A percentile compares a stretch with the other conserved stretches of the same genome.
phyloP scores from a whole-genome alignment of 768 basidiomycete genomes.

The Hygrocybe punicea region DNA sequence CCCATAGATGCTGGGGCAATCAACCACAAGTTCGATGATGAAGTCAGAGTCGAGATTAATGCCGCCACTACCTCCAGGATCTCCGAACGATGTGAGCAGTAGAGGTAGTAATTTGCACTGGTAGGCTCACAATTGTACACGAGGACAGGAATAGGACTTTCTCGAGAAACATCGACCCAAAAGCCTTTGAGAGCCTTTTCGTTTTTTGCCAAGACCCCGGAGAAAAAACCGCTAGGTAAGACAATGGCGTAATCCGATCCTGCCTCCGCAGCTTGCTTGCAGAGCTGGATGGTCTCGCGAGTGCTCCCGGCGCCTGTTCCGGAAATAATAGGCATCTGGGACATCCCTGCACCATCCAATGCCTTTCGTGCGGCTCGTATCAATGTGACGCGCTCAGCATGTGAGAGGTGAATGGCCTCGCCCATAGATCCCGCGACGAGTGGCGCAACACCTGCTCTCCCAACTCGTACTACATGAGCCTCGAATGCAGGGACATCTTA shows the following conservation, averaged over 20 bases:
- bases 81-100: constrained; percentile 37
- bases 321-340: constrained; percentile 63
- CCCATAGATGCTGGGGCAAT: constrained; percentile 75
- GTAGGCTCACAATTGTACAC: constrained; percentile 76
- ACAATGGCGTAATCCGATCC: constrained; percentile 88
- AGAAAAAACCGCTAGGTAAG: constrained; percentile 84
- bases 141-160: constrained; percentile 82
- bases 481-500: constrained; percentile 67
- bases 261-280: constrained; percentile 71
- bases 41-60: constrained; percentile 90
- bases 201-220: constrained; percentile 63
- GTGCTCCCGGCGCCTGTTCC: constrained; percentile 85
- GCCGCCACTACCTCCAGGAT: constrained; percentile 83
- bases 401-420: constrained; percentile 74
- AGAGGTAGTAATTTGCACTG: background rate
- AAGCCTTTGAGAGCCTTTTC: constrained; percentile 71
- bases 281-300: constrained; percentile 73
- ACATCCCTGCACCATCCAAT: constrained; percentile 63
- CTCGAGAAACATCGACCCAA: constrained; percentile 71
- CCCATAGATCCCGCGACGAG: constrained; percentile 82
- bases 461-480: constrained; percentile 60
- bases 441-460: constrained; percentile 64
- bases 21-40: constrained; percentile 72
- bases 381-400: constrained; percentile 60
- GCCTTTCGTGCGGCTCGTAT: constrained; percentile 66